Evolutionary conservation across 192 early-diverging fungal genomes (phyloP).

Genomic region (Funneliformis mosseae): DNA sequence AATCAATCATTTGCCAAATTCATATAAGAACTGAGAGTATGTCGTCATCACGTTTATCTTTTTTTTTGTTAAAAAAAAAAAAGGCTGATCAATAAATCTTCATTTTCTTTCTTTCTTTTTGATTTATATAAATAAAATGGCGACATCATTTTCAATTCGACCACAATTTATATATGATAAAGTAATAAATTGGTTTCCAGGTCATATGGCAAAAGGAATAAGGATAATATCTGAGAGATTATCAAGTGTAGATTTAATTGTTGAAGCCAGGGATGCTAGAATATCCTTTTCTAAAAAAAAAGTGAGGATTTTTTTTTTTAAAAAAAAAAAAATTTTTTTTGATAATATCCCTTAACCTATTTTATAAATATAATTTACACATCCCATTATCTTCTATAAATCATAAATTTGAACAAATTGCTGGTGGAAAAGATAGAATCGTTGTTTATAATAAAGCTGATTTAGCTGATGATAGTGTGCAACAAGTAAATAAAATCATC

Average conservation of each 20-base stretch:
- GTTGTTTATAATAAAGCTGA: constrained; percentile 95
- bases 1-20: no score
- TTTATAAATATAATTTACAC: constrained; percentile 31
- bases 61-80: no score
- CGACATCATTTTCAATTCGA: constrained; percentile 31
- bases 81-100: no score
- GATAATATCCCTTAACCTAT: neutral
- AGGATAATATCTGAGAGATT: constrained; percentile 73
- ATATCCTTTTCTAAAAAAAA: constrained; percentile 40
- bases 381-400: constrained; percentile 93
- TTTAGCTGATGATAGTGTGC: constrained; percentile 70
- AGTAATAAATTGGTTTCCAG: constrained; percentile 86
- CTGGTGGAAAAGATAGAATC: constrained; percentile 66
- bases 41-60: no score
- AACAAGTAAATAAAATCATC: constrained; percentile 38
- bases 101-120: no score
- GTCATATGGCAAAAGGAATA: constrained; percentile 83
- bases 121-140: no score
- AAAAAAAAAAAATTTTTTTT: no score
- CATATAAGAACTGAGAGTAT: no score
- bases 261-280: constrained; percentile 94
- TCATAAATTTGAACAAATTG: constrained; percentile 72
- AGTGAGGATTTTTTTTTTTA: constrained; percentile 6
- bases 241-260: constrained; percentile 77
- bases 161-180: constrained; percentile 56